Evolutionary conservation across 1,284 basidiomycete species (phyloP), one percentile per base, ranked within the genome.

Genomic region (Rhodotorula glutinis): DNA sequence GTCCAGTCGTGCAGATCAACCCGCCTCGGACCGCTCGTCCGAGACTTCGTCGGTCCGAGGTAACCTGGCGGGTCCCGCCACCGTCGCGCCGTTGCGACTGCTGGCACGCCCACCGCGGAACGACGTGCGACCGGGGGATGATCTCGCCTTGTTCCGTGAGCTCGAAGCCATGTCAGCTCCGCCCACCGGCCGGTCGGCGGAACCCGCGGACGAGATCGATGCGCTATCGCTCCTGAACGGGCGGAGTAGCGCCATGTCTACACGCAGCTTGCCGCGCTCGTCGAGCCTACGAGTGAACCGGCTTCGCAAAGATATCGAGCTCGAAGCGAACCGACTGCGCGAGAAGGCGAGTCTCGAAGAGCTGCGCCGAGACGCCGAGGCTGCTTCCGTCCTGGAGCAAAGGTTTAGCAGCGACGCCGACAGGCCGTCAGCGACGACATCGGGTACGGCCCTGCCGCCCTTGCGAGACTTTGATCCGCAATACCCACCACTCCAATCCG

Each of bases 281-380:
- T 38, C 54, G 23, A 69, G 62, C 57, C 25, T 62, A 23, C 52
- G 71, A 4, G 55, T 56, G 7, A 49, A 56, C 21, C 44, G 72
- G 5, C 47, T 73, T 25, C 40, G 71, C n/a, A 61, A 68, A 40
- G 71, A 73, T 30, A 73, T 73, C 23, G 66, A 68, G 52, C 44
- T 46, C 33, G 63, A 66, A 23, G 67, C 67, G n/a, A 58, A 55
- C 29, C 54, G 60, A 19, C 53, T 69, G 29, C 62, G 57, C 21
- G 54, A 59, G 53, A 60, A 59, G 13, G 47, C 54, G 38, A 65
- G 58, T 38, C 8, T 27, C 19, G 70, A 66, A 13, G 63, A 61
- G 33, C 2, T 53, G 29, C 43, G 47, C 23, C 57, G 53, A 10
- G 52, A 60, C 23, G 58, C 57, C 1, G 54, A 49, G n/a, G 30